These are phyloP conservation scores for Phialophora chinensis DNA, from an alignment of 2,329 filamentous ascomycete species.

Conservation along the genomic window DNA sequence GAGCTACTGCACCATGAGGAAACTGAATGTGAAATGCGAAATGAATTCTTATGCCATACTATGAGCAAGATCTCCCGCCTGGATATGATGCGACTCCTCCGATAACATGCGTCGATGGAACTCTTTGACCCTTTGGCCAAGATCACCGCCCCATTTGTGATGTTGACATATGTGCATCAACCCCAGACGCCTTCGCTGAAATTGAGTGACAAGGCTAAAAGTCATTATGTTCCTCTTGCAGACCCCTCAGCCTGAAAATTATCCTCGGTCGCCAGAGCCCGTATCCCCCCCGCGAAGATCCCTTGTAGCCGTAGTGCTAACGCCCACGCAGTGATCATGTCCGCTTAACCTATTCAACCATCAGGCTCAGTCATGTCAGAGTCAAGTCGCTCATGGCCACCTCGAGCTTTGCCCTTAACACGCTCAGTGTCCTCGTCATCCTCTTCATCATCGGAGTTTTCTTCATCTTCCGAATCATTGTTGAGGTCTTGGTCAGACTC, in stretches of 20 bases:
- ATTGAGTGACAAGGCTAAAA: slow-evolving; percentile 12
- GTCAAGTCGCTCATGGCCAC: slow-evolving; percentile 33
- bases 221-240: background rate
- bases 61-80: slow-evolving; percentile 13
- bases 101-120: slow-evolving; percentile 12
- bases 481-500: slow-evolving; percentile 52
- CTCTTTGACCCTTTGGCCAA: slow-evolving; percentile 1
- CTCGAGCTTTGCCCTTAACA: slow-evolving; percentile 33
- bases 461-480: slow-evolving; percentile 63
- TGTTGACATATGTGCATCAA: slow-evolving; percentile 17
- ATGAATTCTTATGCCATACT: slow-evolving; percentile 8
- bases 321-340: background rate
- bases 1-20: background rate
- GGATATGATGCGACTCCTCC: slow-evolving; percentile 24
- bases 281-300: background rate
- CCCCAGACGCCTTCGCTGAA: slow-evolving; percentile 33
- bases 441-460: slow-evolving; percentile 44
- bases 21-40: background rate
- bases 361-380: slow-evolving; percentile 39
- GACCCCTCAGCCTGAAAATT: background rate
- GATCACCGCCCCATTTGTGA: slow-evolving; percentile 5
- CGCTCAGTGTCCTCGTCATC: slow-evolving; percentile 29
- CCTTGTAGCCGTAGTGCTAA: background rate
- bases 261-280: background rate
- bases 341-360: slow-evolving; percentile 11